Base-by-base conservation (phyloP, 306 rosid species). In the Ceratonia siliqua region DNA sequence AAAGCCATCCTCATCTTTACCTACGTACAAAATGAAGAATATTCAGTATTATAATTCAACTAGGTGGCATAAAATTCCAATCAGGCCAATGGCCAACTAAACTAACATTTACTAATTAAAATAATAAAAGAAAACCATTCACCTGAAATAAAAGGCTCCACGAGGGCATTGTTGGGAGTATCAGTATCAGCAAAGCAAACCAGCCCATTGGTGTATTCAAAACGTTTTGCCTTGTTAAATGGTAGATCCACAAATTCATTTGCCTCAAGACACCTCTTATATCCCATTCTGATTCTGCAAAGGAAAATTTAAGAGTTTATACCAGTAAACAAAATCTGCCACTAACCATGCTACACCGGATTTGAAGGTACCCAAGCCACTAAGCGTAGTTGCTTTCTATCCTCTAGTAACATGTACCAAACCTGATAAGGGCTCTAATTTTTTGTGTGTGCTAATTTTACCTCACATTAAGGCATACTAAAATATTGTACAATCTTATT, bases 231-330 rank as follows among this genome's bases (percentile, higher is more conserved):
- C 66, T 84, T 85, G 72, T 75, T 82, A 80, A 62, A 72, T 53
- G 84, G 80, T 72, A 72, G 79, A 69, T 86, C 85, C 62, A 78
- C 82, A 76, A 77, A 72, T 30, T 80, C 85, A 75, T 67, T 75
- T 22, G 67, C 82, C 66, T 79, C 87, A 74, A 68, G 79, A 41
- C 82, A 80, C 78, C 93, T 74, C 72, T 88, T 86, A 42, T 70
- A 78, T 72, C 93, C 93, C 93, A 88, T 88, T 55, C 66, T 59
- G 65, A 52, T 70, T 43, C 85, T 79, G 81, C 61, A 43, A 63
- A 39, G 53, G 41, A 55, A 46, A 30, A 52, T 22, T 58, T 45
- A 68, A 27, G n/a, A 12, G 25, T 38, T 30, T 1, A 75, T 27
- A 12, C 13, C 18, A 30, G 21, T 11, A n/a, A 25, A 48, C 74